phyloP scores from a whole-genome alignment of 495 filamentous ascomycete species.

The Neurospora africana region DNA sequence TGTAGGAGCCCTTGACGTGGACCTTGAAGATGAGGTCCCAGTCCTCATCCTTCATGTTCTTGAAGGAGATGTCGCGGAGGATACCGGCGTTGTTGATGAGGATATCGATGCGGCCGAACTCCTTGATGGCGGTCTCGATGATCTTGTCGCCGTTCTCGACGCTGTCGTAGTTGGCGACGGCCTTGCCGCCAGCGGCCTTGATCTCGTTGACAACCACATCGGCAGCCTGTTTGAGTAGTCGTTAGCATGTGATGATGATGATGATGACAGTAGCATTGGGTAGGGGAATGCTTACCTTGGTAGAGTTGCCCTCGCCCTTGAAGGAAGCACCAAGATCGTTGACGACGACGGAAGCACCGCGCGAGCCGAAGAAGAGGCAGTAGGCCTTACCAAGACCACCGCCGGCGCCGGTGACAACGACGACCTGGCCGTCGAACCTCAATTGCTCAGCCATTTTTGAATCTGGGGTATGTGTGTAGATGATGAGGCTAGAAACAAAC shows the following conservation, averaged over 20 bases:
- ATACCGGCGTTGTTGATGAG: constrained; percentile 98
- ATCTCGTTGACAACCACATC: constrained; percentile 96
- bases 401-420: constrained; percentile 92
- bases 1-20: constrained; percentile 92
- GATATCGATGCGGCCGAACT: constrained; percentile 86
- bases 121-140: constrained; percentile 90
- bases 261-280: neutral
- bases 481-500: constrained; percentile 1
- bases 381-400: constrained; percentile 92
- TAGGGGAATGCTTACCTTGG: constrained; percentile 48
- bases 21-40: constrained; percentile 94
- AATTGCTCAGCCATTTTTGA: constrained; percentile 60
- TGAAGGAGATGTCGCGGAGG: constrained; percentile 90
- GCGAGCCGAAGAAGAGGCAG: constrained; percentile 79
- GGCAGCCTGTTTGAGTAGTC: constrained; percentile 52
- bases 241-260: constrained; percentile 8
- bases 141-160: constrained; percentile 91
- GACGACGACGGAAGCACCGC: constrained; percentile 93
- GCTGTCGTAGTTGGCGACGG: constrained; percentile 96
- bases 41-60: constrained; percentile 96
- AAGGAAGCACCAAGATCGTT: constrained; percentile 94
- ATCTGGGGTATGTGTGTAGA: constrained; percentile 16
- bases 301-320: constrained; percentile 84
- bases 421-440: constrained; percentile 91
- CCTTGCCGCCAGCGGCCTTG: constrained; percentile 82